These are phyloP conservation scores for Candida fluviatilis DNA, from an alignment of 805 yeast species.

Conservation along the genomic window DNA sequence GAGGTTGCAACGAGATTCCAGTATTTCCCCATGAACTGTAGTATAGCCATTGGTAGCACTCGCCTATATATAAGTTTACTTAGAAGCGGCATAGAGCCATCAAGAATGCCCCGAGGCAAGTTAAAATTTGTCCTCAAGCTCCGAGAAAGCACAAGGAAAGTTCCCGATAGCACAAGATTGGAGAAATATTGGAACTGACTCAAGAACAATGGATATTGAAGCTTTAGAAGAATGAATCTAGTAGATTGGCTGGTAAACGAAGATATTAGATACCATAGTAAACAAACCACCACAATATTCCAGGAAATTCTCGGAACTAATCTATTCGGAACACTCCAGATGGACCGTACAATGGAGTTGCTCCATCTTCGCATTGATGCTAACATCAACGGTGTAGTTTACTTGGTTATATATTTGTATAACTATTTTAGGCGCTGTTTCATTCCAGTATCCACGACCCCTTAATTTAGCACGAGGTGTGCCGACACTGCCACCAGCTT, in stretches of 20 bases:
- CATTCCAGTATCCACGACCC: no score
- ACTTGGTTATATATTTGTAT: no score
- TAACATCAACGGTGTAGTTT: no score
- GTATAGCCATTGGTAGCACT: conserved; percentile 59
- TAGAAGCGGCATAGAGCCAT: conserved; percentile 18
- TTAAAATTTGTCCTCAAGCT: conserved; percentile 15
- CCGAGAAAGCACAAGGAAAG: conserved; percentile 33
- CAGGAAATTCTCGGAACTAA: not conserved
- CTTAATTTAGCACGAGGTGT: no score
- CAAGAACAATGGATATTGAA: conserved; percentile 58
- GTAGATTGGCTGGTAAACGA: conserved; percentile 64
- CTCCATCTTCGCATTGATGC: no score
- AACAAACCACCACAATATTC: conserved; percentile 40
- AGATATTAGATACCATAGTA: conserved; percentile 59
- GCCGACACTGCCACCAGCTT: no score
- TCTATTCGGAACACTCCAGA: not conserved
- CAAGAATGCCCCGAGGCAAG: conserved; percentile 54
- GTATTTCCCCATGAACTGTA: conserved; percentile 62
- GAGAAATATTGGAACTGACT: conserved; percentile 61
- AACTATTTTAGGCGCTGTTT: no score
- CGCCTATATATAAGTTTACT: conserved; percentile 34
- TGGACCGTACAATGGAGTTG: no score
- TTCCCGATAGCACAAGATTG: conserved; percentile 41
- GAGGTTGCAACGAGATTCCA: conserved; percentile 64
- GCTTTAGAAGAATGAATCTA: conserved; percentile 48